A percentile compares a stretch with the other conserved stretches of the same genome.
Conservation (phyloP, 2,329 filamentous ascomycete genomes). For the Aspergillus tubingensis region DNA sequence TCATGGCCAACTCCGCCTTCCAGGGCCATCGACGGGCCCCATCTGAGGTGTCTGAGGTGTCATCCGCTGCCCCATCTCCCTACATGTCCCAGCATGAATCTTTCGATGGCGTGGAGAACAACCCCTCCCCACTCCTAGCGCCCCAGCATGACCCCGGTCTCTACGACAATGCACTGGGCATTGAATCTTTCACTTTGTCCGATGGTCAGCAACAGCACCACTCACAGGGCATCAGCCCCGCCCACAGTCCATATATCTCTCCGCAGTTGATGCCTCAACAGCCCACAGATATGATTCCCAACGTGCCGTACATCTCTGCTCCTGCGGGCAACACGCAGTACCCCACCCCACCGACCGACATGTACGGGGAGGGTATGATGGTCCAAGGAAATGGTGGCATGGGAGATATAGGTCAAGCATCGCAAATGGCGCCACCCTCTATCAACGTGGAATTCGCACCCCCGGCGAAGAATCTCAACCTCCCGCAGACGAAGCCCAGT, state of each 20-base stretch:
- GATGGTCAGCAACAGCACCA: conserved; percentile 57
- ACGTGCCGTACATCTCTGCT: conserved; percentile 48
- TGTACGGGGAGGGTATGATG: conserved; percentile 55
- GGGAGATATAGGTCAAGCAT: conserved; percentile 66
- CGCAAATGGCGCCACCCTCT: conserved; percentile 84
- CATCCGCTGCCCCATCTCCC: conserved; percentile 79
- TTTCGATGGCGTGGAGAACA: conserved; percentile 73
- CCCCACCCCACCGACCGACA: conserved; percentile 49
- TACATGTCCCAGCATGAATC: conserved; percentile 75
- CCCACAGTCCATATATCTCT: conserved; percentile 71
- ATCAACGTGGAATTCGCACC: conserved; percentile 95
- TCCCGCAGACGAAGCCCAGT: conserved; percentile 67
- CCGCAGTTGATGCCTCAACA: conserved; percentile 70
- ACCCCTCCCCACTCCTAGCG: conserved; percentile 76
- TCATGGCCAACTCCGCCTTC: conserved; percentile 62
- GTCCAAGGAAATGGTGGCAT: conserved; percentile 49
- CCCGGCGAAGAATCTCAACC: conserved; percentile 65
- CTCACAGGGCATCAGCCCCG: conserved; percentile 59
- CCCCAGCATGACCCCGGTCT: conserved; percentile 69
- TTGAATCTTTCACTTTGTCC: conserved; percentile 78
- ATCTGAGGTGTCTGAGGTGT: conserved; percentile 92
- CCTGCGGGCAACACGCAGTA: conserved; percentile 53
- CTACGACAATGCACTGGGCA: conserved; percentile 75
- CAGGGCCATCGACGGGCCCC: conserved; percentile 79
- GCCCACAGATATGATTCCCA: conserved; percentile 60